Percentiles rank a stretch among this genome's conserved stretches.
These are phyloP conservation scores for Corymbia citriodora DNA, from an alignment of 441 rosid genomes.

Conservation along the genomic window DNA sequence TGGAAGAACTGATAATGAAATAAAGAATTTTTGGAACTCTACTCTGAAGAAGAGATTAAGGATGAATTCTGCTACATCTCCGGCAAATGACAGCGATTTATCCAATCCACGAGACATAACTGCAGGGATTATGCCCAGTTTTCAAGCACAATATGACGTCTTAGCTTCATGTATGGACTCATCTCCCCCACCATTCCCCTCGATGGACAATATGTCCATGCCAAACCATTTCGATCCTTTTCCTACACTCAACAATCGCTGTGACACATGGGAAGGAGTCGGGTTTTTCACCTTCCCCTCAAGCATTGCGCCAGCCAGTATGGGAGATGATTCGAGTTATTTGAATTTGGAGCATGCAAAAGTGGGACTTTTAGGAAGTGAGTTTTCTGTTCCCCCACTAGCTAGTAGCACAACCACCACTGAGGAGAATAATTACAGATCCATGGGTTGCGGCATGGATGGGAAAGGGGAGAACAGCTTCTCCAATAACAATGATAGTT, in stretches of 20 bases:
- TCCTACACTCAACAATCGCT: slow-evolving; percentile 12
- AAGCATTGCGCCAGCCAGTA: slow-evolving; percentile 1
- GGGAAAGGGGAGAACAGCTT: slow-evolving; percentile 15
- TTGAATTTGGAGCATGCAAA: slow-evolving; percentile 1
- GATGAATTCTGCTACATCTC: slow-evolving; percentile 26
- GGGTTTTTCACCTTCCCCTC: slow-evolving; percentile 20
- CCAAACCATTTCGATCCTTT: slow-evolving; percentile 3
- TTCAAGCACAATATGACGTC: slow-evolving; percentile 17
- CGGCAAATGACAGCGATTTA: slow-evolving; percentile 37
- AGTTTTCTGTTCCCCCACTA: slow-evolving; percentile 43
- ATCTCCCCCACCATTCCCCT: slow-evolving; percentile 21
- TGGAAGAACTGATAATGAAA: slow-evolving; percentile 67
- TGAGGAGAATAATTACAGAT: slow-evolving; percentile 15
- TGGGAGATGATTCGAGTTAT: slow-evolving; percentile 6
- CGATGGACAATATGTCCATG: slow-evolving; percentile 15
- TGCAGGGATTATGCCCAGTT: slow-evolving; percentile 19
- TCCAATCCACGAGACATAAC: slow-evolving; percentile 22
- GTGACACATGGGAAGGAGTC: slow-evolving; percentile 9
- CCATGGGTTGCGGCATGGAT: slow-evolving; percentile 14
- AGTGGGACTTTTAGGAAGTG: slow-evolving; percentile 19
- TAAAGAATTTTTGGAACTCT: slow-evolving; percentile 71
- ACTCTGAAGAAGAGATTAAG: slow-evolving; percentile 54
- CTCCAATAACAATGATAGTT: slow-evolving; percentile 37
- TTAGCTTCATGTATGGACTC: slow-evolving; percentile 48
- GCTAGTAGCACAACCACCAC: slow-evolving; percentile 27